Evolutionary conservation across 345 rosid species (phyloP).

Genomic region (Stellera chamaejasme): DNA sequence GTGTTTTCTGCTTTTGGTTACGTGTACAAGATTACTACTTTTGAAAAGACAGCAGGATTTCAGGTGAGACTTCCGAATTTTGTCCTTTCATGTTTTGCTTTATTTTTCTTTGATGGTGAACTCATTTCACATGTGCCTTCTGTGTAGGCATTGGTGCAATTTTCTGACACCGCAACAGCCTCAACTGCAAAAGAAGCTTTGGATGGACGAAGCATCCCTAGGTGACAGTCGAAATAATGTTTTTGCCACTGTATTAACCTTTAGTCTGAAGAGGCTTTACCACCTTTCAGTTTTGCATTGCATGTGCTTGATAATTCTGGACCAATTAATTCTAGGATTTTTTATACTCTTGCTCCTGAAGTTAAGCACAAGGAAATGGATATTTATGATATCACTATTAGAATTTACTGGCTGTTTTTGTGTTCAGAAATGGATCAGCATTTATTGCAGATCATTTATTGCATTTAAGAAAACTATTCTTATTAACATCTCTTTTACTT

Average conservation of each 20-base stretch:
- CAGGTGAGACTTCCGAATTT: slow-evolving; percentile 41
- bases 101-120: slow-evolving; percentile 5
- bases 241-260: slow-evolving; percentile 31
- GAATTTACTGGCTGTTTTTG: too few relatives aligned
- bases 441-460: too few relatives aligned
- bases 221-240: slow-evolving; percentile 72
- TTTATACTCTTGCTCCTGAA: not conserved
- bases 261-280: slow-evolving; percentile 13
- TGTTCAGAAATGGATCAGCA: too few relatives aligned
- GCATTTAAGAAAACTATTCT: not conserved
- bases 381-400: too few relatives aligned
- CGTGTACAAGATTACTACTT: slow-evolving; percentile 96
- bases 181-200: slow-evolving; percentile 76
- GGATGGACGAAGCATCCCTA: slow-evolving; percentile 98
- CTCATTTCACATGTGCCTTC: slow-evolving; percentile 12
- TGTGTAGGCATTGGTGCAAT: slow-evolving; percentile 94
- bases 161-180: slow-evolving; percentile 87
- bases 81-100: not conserved
- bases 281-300: slow-evolving; percentile 7
- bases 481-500: slow-evolving; percentile 2
- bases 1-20: slow-evolving; percentile 99
- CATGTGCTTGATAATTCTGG: slow-evolving; percentile 6
- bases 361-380: too few relatives aligned
- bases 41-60: slow-evolving; percentile 97
- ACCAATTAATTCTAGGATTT: not conserved